Evolutionary conservation across 2,329 filamentous ascomycete genomes (phyloP), one percentile per base, ranked within the genome.

Genomic region (Dissoconium aciculare): DNA sequence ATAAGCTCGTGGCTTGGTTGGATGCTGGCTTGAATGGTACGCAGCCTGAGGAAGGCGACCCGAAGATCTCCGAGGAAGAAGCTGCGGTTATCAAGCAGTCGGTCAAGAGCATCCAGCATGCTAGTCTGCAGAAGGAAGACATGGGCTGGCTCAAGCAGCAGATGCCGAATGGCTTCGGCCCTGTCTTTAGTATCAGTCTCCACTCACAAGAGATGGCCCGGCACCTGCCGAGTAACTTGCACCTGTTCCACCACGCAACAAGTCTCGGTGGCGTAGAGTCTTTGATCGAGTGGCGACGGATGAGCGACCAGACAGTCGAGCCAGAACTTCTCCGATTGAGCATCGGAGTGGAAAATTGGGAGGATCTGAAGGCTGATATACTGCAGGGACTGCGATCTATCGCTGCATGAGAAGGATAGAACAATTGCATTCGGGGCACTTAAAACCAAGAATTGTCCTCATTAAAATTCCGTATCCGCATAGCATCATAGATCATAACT

Each of bases 201-300:
- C 69, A 69, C 46, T 60, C 66, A 3, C 62, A 68, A 37, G 58
- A 62, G 1, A 50, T 68, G 30, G 85, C 89, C 3, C 69, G 66
- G 41, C 55, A 61, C 16, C 57, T 98, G 40, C 89, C 89, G 3
- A 79, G 76, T 48, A 79, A 80, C 54, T 58, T 95, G 52, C 52
- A 64, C 2, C 66, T 93, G 26, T 95, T 95, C 62, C 82, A 93
- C 46, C 89, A 98, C 56, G 89, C 89, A 4, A 98, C 89, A 2
- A 91, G 81, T 54, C 58, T 95, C 15, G 89, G 89, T 2, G 87
- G 89, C 4, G 83, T 95, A 6, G 89, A 95, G 67, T 89, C 82
- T 49, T 58, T 95, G 61, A 85, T 98, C 45, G 89, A 98, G 67
- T 98, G 89, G 89, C 67, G 89, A 36, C 71, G 78, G 28, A 89